Evolutionary conservation across 768 basidiomycete genomes (phyloP).

Genomic region (Paxillus rubicundulus): DNA sequence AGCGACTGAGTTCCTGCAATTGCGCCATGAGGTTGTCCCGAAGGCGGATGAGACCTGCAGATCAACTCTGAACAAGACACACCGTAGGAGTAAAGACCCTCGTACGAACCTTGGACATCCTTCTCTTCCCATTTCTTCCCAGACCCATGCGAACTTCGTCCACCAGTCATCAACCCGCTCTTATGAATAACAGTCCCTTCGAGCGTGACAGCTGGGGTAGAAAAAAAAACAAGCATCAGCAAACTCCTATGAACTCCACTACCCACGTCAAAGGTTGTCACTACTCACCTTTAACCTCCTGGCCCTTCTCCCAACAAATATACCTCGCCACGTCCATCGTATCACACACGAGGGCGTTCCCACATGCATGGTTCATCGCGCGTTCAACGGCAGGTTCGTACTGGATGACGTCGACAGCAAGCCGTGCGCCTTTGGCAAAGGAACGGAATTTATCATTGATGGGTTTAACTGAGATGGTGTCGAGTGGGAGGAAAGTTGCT

Average conservation of each 20-base stretch:
- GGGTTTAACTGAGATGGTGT: slow-evolving; percentile 92
- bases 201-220: slow-evolving; percentile 80
- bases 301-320: slow-evolving; percentile 90
- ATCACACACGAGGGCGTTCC: slow-evolving; percentile 93
- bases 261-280: not conserved
- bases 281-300: slow-evolving; percentile 89
- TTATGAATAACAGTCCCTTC: slow-evolving; percentile 98
- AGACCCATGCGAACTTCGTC: slow-evolving; percentile 71
- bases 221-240: not conserved
- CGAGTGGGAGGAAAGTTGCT: slow-evolving; percentile 98
- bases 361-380: slow-evolving; percentile 96
- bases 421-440: slow-evolving; percentile 81
- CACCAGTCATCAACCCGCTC: slow-evolving; percentile 96
- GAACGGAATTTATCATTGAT: slow-evolving; percentile 93
- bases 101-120: slow-evolving; percentile 74
- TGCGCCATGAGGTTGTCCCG: slow-evolving; percentile 72
- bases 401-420: slow-evolving; percentile 85
- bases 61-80: slow-evolving; percentile 1
- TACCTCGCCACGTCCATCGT: slow-evolving; percentile 89
- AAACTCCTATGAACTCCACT: too few species aligned
- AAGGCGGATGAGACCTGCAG: slow-evolving; percentile 50
- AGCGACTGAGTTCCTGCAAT: slow-evolving; percentile 78
- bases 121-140: slow-evolving; percentile 93
- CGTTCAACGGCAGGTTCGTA: slow-evolving; percentile 83
- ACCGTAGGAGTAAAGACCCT: slow-evolving; percentile 23